Evolutionary conservation across 352 stramenopile species (phyloP).

Genomic region (Thraustotheca clavata): DNA sequence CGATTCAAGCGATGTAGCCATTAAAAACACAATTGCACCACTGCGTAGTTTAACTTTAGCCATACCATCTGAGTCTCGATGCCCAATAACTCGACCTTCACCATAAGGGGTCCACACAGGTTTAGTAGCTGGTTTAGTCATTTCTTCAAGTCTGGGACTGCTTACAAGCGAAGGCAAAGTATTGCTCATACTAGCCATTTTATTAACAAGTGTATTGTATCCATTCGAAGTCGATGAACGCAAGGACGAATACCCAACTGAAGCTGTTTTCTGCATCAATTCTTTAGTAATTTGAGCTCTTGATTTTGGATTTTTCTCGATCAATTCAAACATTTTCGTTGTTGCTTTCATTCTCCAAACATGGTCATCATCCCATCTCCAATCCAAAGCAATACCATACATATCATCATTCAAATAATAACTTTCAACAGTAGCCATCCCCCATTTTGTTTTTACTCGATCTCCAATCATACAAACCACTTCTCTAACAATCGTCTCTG

Average conservation of each 20-base stretch:
- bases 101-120: constrained; percentile 28
- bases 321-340: constrained; percentile 85
- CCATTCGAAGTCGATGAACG: not conserved
- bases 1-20: constrained; percentile 38
- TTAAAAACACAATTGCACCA: constrained; percentile 41
- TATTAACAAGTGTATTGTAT: not conserved
- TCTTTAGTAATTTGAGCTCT: not conserved
- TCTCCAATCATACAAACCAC: constrained; percentile 81
- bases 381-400: constrained; percentile 83
- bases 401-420: constrained; percentile 85
- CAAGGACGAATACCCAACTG: constrained; percentile 1
- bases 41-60: not conserved
- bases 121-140: not conserved
- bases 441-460: constrained; percentile 76
- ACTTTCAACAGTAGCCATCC: constrained; percentile 71
- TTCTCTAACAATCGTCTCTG: constrained; percentile 60
- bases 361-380: constrained; percentile 82
- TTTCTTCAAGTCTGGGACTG: not conserved
- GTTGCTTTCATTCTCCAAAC: constrained; percentile 85
- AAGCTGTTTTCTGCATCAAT: constrained; percentile 10
- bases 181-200: not conserved
- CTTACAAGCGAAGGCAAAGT: not conserved
- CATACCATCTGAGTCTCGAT: not conserved
- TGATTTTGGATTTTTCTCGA: constrained; percentile 49
- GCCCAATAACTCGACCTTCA: constrained; percentile 29